These are phyloP conservation scores for Corchorus capsularis DNA, from an alignment of 345 rosid species.

Conservation along the genomic window DNA sequence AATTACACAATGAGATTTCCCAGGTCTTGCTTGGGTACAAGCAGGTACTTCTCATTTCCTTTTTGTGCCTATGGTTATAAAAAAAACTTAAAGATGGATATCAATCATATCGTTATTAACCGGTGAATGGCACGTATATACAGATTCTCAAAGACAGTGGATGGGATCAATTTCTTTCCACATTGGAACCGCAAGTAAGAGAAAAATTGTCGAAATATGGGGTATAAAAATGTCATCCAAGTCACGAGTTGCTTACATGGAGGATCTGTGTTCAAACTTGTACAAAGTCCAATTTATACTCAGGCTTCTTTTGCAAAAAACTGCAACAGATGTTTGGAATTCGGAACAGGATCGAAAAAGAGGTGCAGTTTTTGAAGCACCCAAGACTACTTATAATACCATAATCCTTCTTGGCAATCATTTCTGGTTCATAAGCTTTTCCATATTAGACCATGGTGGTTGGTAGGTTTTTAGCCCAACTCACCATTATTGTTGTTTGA, in stretches of 20 bases:
- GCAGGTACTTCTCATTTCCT: conserved; percentile 41
- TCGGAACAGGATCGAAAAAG: not conserved
- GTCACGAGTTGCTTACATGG: not conserved
- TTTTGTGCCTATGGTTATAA: not conserved
- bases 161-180: not conserved
- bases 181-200: not conserved
- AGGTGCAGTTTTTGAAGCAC: conserved; percentile 20
- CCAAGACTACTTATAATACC: not conserved
- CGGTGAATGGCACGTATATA: not conserved
- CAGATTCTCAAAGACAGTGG: not conserved
- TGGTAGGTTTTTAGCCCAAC: conserved; percentile 17
- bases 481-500: not conserved
- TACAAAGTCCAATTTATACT: not conserved
- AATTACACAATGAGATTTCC: conserved; percentile 80
- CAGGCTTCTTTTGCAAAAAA: not conserved
- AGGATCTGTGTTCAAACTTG: not conserved
- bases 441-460: not conserved
- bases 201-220: not conserved
- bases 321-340: not conserved
- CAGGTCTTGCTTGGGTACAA: conserved; percentile 92
- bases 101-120: not conserved
- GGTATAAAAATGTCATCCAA: not conserved
- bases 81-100: not conserved
- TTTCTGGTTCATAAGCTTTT: not conserved
- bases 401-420: not conserved